phyloP scores from a whole-genome alignment of 1,284 basidiomycete species.

The Sphaerobolus stellatus region DNA sequence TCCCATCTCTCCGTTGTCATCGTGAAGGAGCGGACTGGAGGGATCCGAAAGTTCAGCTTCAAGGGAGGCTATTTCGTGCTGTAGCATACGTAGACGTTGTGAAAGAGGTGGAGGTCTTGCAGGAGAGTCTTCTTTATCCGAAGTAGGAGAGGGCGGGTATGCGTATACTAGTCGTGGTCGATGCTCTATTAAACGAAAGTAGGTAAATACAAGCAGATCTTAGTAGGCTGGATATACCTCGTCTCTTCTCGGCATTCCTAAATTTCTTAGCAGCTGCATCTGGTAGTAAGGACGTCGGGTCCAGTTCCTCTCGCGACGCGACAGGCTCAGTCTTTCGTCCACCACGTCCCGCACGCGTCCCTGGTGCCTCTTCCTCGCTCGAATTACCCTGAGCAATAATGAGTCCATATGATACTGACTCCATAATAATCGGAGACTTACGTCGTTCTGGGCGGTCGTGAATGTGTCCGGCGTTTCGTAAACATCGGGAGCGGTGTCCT shows the following conservation, averaged over 20 bases:
- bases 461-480: slow-evolving; percentile 88
- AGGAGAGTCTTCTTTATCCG: slow-evolving; percentile 32
- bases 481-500: slow-evolving; percentile 90
- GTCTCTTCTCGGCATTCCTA: slow-evolving; percentile 62
- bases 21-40: slow-evolving; percentile 58
- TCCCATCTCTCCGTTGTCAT: slow-evolving; percentile 50
- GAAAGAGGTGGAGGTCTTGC: slow-evolving; percentile 52
- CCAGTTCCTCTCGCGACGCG: slow-evolving; percentile 48
- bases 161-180: slow-evolving; percentile 56
- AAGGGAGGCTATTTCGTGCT: slow-evolving; percentile 61
- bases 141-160: slow-evolving; percentile 66
- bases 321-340: slow-evolving; percentile 31
- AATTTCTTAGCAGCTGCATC: slow-evolving; percentile 69
- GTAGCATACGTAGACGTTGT: slow-evolving; percentile 59
- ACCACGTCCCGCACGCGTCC: slow-evolving; percentile 30
- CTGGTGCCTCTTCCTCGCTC: slow-evolving; percentile 59
- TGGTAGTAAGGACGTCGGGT: slow-evolving; percentile 46
- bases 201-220: slow-evolving; percentile 31
- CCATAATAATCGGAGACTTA: slow-evolving; percentile 24
- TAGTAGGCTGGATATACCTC: slow-evolving; percentile 38
- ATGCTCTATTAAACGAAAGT: slow-evolving; percentile 21
- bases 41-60: slow-evolving; percentile 72
- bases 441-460: slow-evolving; percentile 48
- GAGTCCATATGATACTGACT: background rate
- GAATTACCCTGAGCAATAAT: slow-evolving; percentile 55